Evolutionary conservation across 805 yeast species (phyloP).

Genomic region (Debaryomyces hansenii): DNA sequence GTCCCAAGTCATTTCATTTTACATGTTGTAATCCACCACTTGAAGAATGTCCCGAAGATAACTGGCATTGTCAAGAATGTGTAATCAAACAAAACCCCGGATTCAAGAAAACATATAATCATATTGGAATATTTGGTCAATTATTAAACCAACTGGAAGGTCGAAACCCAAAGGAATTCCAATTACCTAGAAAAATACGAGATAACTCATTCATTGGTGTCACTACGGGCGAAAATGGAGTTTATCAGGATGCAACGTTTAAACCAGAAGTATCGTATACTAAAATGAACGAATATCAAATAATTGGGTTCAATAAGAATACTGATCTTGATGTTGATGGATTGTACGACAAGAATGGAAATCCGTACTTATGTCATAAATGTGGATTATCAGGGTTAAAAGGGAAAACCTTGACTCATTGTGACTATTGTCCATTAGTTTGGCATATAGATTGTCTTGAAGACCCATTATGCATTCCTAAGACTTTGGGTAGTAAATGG

Average conservation of each 20-base stretch:
- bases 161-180: constrained; percentile 40
- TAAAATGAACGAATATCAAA: constrained; percentile 32
- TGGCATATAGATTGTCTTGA: constrained; percentile 90
- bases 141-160: constrained; percentile 69
- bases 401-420: constrained; percentile 59
- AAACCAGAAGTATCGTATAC: constrained; percentile 51
- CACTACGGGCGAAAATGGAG: constrained; percentile 63
- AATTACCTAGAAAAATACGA: constrained; percentile 65
- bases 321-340: constrained; percentile 61
- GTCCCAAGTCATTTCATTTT: constrained; percentile 91
- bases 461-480: constrained; percentile 72
- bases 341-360: constrained; percentile 66
- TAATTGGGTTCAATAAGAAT: constrained; percentile 38
- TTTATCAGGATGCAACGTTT: constrained; percentile 45
- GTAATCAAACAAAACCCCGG: constrained; percentile 38
- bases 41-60: constrained; percentile 82
- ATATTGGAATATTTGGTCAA: constrained; percentile 52
- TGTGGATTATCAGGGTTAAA: constrained; percentile 72
- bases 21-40: constrained; percentile 89
- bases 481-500: constrained; percentile 80
- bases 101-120: constrained; percentile 20
- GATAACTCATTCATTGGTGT: constrained; percentile 72
- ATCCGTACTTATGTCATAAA: constrained; percentile 68
- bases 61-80: constrained; percentile 89
- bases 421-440: constrained; percentile 79